Evolutionary conservation across 345 rosid genomes (phyloP).

Genomic region (Corymbia maculata): DNA sequence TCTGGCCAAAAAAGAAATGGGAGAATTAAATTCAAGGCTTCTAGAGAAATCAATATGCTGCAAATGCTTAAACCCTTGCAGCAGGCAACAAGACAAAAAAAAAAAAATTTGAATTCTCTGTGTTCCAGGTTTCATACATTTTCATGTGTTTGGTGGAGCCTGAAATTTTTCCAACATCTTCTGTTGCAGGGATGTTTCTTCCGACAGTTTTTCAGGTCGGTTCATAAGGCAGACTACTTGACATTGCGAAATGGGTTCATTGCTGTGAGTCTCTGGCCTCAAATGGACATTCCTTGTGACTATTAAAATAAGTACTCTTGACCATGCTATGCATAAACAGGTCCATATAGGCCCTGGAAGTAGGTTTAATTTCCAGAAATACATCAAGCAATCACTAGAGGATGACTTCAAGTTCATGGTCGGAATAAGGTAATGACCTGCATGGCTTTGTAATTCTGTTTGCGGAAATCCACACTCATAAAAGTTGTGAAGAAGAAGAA

Average conservation of each 20-base stretch:
- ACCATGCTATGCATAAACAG: slow-evolving; percentile 15
- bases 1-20: neutral
- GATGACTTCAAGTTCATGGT: slow-evolving; percentile 86
- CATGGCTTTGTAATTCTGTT: neutral
- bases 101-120: too few relatives aligned
- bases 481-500: neutral
- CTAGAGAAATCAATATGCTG: neutral
- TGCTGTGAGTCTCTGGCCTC: slow-evolving; percentile 37
- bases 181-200: slow-evolving; percentile 85
- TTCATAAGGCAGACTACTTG: slow-evolving; percentile 75
- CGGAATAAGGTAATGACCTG: slow-evolving; percentile 62
- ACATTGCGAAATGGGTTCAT: slow-evolving; percentile 91
- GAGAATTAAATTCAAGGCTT: neutral
- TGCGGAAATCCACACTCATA: neutral
- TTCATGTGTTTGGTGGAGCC: neutral
- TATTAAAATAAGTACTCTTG: neutral
- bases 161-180: neutral
- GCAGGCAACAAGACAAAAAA: neutral
- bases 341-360: slow-evolving; percentile 94
- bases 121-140: neutral
- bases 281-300: neutral
- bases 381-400: slow-evolving; percentile 81
- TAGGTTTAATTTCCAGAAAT: slow-evolving; percentile 83
- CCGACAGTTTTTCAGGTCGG: slow-evolving; percentile 82
- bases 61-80: neutral